Percentiles rank a stretch among this genome's conserved stretches.
Conservation (phyloP, 2,329 filamentous ascomycete genomes). For the Colletotrichum salicis region DNA sequence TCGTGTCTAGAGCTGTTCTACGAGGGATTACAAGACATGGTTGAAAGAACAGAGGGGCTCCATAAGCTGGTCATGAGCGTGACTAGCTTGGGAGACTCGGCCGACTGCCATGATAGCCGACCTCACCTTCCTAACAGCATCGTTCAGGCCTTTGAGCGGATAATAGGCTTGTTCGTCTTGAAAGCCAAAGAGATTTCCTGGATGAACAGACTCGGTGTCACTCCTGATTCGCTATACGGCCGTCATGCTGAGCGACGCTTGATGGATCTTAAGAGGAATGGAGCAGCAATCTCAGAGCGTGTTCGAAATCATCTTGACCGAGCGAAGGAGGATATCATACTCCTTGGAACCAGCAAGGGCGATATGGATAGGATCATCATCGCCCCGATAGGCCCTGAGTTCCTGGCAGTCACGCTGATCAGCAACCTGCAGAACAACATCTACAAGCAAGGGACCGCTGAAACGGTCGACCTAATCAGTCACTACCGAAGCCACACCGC, state of each 20-base stretch:
- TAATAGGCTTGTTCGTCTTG: conserved; percentile 31
- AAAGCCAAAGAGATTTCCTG: conserved; percentile 28
- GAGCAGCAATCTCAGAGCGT: neutral
- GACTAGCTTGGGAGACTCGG: neutral
- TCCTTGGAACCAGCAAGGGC: conserved; percentile 28
- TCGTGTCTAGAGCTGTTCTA: neutral
- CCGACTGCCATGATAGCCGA: neutral
- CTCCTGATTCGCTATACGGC: neutral
- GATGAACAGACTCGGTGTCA: conserved; percentile 10
- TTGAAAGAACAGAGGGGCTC: conserved; percentile 12
- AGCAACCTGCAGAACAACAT: conserved; percentile 27
- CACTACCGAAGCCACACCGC: conserved; percentile 20
- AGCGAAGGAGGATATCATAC: conserved; percentile 37
- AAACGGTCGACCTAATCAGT: conserved; percentile 18
- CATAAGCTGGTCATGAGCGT: conserved; percentile 27
- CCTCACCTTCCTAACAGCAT: conserved; percentile 35
- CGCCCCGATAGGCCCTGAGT: conserved; percentile 29
- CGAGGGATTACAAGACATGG: neutral
- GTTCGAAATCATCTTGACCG: conserved; percentile 17
- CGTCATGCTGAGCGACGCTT: conserved; percentile 10
- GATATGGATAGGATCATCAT: conserved; percentile 21
- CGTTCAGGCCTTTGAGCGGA: conserved; percentile 36
- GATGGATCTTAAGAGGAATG: neutral
- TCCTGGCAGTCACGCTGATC: conserved; percentile 15
- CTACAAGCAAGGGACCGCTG: neutral